A percentile compares a stretch with the other conserved stretches of the same genome.
Evolutionary conservation across 1,139 yeast species (phyloP).

Genomic region (Lodderomyces metapsilosis): DNA sequence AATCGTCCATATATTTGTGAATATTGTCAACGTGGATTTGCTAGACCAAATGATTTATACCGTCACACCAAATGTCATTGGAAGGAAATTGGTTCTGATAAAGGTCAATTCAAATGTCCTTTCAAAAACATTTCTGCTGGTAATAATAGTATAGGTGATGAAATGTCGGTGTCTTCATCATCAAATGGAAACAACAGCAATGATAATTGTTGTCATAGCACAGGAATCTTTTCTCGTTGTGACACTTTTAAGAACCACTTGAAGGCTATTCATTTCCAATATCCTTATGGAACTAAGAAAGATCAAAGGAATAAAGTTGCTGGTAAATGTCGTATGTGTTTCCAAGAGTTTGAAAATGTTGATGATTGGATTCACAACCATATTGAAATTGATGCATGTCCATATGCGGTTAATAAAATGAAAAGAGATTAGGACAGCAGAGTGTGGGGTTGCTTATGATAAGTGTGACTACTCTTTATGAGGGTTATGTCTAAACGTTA

Average conservation of each 20-base stretch:
- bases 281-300: constrained; percentile 85
- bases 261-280: constrained; percentile 85
- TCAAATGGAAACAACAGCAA: too few relatives aligned
- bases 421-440: constrained; percentile 9
- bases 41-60: constrained; percentile 80
- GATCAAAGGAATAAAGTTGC: constrained; percentile 64
- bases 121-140: constrained; percentile 25
- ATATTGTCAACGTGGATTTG: constrained; percentile 80
- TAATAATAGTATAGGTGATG: neutral
- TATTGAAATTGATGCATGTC: constrained; percentile 59
- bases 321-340: constrained; percentile 81
- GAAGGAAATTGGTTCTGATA: constrained; percentile 58
- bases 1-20: constrained; percentile 77
- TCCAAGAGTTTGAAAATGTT: constrained; percentile 58
- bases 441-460: neutral
- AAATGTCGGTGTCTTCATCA: neutral
- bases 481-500: too few relatives aligned
- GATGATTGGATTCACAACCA: constrained; percentile 79
- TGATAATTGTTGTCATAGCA: constrained; percentile 65
- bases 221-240: constrained; percentile 83
- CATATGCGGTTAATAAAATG: constrained; percentile 22
- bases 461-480: too few relatives aligned
- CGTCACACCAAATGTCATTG: constrained; percentile 85
- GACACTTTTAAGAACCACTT: constrained; percentile 91
- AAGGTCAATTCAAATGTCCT: constrained; percentile 49